A percentile compares a stretch with the other conserved stretches of the same genome.
phyloP scores from a whole-genome alignment of 805 yeast species.

The Clavispora santaluciae region DNA sequence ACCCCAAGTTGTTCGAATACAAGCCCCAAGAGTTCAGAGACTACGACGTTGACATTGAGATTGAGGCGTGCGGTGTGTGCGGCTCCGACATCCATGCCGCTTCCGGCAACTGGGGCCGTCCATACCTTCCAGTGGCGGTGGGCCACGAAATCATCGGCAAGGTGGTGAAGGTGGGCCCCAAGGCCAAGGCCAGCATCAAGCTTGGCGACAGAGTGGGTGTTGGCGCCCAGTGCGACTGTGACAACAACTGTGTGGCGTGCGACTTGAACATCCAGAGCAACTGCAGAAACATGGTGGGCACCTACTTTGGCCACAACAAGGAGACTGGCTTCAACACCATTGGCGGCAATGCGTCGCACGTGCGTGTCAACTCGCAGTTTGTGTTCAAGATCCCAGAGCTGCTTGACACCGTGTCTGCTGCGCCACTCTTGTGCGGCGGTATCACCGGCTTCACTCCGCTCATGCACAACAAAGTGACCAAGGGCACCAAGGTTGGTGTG shows the following conservation, averaged over 20 bases:
- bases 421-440: constrained; percentile 20
- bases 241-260: constrained; percentile 11
- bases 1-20: constrained; percentile 15
- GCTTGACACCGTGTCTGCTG: constrained; percentile 11
- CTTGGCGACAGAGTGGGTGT: constrained; percentile 77
- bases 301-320: constrained; percentile 11
- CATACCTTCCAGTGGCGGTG: constrained; percentile 17
- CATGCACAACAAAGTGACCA: constrained; percentile 12
- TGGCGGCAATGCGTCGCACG: constrained; percentile 16
- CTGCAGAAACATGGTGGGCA: constrained; percentile 10
- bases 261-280: constrained; percentile 8
- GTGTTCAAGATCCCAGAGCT: constrained; percentile 17
- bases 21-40: constrained; percentile 16
- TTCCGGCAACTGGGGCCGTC: constrained; percentile 47
- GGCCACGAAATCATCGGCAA: constrained; percentile 25
- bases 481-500: constrained; percentile 46
- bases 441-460: constrained; percentile 20
- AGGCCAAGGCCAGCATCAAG: constrained; percentile 29
- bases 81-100: constrained; percentile 55
- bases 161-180: constrained; percentile 14
- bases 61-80: constrained; percentile 36
- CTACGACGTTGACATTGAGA: constrained; percentile 15
- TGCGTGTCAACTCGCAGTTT: constrained; percentile 13
- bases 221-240: constrained; percentile 54
- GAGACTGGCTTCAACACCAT: constrained; percentile 11